Percentiles rank a stretch among this genome's conserved stretches.
These are phyloP conservation scores for Fusarium circinatum DNA, from an alignment of 2,329 filamentous ascomycete genomes.

Conservation along the genomic window DNA sequence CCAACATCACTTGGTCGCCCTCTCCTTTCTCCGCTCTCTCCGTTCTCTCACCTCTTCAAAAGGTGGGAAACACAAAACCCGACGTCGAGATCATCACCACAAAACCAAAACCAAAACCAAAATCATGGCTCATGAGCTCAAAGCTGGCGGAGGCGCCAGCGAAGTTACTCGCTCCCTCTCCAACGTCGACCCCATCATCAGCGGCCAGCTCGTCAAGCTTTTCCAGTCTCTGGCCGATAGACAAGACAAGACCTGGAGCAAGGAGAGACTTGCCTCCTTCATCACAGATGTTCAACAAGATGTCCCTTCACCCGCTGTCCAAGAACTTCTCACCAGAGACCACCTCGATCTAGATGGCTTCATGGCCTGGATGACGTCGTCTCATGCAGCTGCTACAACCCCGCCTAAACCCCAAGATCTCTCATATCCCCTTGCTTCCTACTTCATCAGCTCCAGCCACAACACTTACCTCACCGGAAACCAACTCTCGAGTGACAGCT, in stretches of 20 bases:
- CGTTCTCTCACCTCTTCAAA: conserved; percentile 9
- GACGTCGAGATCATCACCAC: background rate
- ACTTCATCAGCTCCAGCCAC: conserved; percentile 94
- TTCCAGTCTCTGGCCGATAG: conserved; percentile 57
- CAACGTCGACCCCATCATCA: conserved; percentile 53
- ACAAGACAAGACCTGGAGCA: conserved; percentile 56
- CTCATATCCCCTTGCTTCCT: conserved; percentile 84
- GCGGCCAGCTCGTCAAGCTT: conserved; percentile 58
- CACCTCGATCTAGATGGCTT: conserved; percentile 61
- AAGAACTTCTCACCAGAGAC: conserved; percentile 41
- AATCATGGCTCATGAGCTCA: conserved; percentile 36
- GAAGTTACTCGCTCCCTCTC: conserved; percentile 54
- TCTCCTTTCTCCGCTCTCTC: conserved; percentile 34
- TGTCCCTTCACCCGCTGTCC: conserved; percentile 43
- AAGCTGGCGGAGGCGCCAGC: conserved; percentile 61
- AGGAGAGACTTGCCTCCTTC: conserved; percentile 58
- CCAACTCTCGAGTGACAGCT: conserved; percentile 87
- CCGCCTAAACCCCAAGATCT: conserved; percentile 62
- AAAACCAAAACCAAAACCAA: background rate
- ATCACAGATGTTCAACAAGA: conserved; percentile 58
- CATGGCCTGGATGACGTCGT: conserved; percentile 66
- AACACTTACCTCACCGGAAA: conserved; percentile 94
- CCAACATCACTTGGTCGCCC: conserved; percentile 27
- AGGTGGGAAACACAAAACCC: background rate
- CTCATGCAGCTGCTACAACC: conserved; percentile 55